A percentile compares a stretch with the other conserved stretches of the same genome.
Evolutionary conservation across 176 grass and related monocot species (phyloP).

Genomic region (Rhynchospora tenuis): DNA sequence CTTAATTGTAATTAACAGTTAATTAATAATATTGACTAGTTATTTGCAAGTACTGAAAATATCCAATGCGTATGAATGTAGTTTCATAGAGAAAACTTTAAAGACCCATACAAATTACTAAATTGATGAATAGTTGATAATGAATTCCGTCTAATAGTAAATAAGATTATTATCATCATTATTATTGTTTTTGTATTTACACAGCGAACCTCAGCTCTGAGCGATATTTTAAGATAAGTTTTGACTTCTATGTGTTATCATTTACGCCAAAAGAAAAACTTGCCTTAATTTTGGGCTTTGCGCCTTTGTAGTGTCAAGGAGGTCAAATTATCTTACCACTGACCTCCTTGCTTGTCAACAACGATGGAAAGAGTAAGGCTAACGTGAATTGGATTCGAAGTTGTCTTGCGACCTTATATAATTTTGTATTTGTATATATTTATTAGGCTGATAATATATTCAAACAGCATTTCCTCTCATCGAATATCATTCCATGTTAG

Average conservation of each 20-base stretch:
- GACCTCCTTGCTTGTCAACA: neutral
- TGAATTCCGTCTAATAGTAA: no score
- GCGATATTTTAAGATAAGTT: neutral
- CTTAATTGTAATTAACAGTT: no score
- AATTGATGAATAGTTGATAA: no score
- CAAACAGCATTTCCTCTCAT: neutral
- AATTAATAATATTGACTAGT: no score
- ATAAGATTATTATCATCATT: no score
- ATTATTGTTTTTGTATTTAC: no score
- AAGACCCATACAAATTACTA: no score
- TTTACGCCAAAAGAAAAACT: neutral
- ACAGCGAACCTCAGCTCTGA: neutral
- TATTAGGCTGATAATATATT: neutral
- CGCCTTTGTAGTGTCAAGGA: neutral
- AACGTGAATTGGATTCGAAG: neutral
- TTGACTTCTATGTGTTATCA: neutral
- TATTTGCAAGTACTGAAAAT: no score
- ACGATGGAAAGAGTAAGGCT: neutral
- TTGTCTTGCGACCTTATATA: neutral
- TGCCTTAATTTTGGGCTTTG: neutral
- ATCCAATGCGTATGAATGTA: no score
- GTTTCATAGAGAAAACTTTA: no score
- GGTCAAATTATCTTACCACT: neutral
- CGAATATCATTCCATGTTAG: neutral
- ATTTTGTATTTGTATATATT: neutral